Conservation (phyloP, 257 asterid species). For the Salvia miltiorrhiza region DNA sequence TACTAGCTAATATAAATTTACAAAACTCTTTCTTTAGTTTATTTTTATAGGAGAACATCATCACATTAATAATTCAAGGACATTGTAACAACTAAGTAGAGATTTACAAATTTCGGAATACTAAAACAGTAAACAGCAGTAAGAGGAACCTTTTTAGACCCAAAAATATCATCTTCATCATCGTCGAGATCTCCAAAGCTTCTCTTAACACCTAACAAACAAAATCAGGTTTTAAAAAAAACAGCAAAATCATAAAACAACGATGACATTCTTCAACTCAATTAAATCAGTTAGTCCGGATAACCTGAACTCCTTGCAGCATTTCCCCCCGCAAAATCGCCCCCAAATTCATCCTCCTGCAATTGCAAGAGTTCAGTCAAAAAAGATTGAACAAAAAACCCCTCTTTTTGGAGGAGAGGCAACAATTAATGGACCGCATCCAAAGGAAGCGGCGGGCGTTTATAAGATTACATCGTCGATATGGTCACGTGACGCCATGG, state of each 20-base stretch:
- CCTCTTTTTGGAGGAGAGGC: not conserved
- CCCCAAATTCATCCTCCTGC: slow-evolving; percentile 89
- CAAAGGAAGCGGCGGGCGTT: not conserved
- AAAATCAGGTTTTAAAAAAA: slow-evolving; percentile 15
- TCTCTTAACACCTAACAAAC: slow-evolving; percentile 62
- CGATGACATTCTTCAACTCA: not conserved
- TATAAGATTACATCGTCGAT: slow-evolving; percentile 55
- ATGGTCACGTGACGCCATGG: slow-evolving; percentile 60
- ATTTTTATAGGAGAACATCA: too few relatives aligned
- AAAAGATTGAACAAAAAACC: not conserved
- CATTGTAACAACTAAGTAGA: too few relatives aligned
- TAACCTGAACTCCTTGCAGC: slow-evolving; percentile 57
- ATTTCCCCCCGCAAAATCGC: slow-evolving; percentile 52
- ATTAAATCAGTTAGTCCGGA: not conserved
- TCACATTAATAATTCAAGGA: too few relatives aligned
- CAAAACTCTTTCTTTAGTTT: too few relatives aligned
- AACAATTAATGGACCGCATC: not conserved
- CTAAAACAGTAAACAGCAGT: not conserved
- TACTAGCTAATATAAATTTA: too few relatives aligned
- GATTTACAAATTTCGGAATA: too few relatives aligned
- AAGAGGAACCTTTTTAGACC: slow-evolving; percentile 66
- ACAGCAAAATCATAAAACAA: too few relatives aligned
- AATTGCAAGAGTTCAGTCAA: not conserved
- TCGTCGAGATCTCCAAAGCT: slow-evolving; percentile 79
- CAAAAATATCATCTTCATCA: slow-evolving; percentile 90